These are phyloP conservation scores for Ganoderma resinaceum DNA, from an alignment of 1,284 basidiomycete species.

Conservation along the genomic window DNA sequence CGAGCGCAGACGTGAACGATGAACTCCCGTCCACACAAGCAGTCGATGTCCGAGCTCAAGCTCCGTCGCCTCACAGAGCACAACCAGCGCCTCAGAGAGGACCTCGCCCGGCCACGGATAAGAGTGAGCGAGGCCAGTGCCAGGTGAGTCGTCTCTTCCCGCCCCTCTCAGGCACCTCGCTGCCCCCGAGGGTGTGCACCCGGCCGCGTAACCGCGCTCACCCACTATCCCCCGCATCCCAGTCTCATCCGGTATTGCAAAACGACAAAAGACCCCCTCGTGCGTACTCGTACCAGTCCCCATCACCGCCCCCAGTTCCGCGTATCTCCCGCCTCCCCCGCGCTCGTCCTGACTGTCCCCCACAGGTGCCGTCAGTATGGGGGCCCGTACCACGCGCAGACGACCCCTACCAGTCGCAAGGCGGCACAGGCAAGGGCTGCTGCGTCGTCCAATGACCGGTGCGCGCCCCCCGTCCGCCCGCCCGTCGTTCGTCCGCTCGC, in stretches of 20 bases:
- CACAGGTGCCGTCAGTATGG: slow-evolving; percentile 90
- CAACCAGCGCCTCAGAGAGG: slow-evolving; percentile 90
- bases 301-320: slow-evolving; percentile 17
- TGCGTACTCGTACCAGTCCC: slow-evolving; percentile 53
- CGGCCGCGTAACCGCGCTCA: slow-evolving; percentile 3
- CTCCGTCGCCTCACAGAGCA: slow-evolving; percentile 92
- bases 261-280: slow-evolving; percentile 37
- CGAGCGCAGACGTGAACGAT: slow-evolving; percentile 45
- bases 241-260: slow-evolving; percentile 84
- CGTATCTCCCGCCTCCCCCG: slow-evolving; percentile 4
- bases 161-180: slow-evolving; percentile 4
- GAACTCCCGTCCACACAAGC: slow-evolving; percentile 69
- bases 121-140: slow-evolving; percentile 91
- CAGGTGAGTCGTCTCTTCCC: slow-evolving; percentile 62
- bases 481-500: neutral
- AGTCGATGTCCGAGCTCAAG: slow-evolving; percentile 97
- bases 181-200: neutral
- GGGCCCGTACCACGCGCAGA: slow-evolving; percentile 89
- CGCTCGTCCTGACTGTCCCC: slow-evolving; percentile 42
- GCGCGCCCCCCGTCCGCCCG: slow-evolving; percentile 20
- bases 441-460: slow-evolving; percentile 55
- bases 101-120: slow-evolving; percentile 86
- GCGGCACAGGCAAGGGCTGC: slow-evolving; percentile 63
- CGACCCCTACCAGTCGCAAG: slow-evolving; percentile 87
- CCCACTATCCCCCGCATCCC: slow-evolving; percentile 14